phyloP scores from a whole-genome alignment of 208 protist genomes.

The Acanthamoeba divionensis region DNA sequence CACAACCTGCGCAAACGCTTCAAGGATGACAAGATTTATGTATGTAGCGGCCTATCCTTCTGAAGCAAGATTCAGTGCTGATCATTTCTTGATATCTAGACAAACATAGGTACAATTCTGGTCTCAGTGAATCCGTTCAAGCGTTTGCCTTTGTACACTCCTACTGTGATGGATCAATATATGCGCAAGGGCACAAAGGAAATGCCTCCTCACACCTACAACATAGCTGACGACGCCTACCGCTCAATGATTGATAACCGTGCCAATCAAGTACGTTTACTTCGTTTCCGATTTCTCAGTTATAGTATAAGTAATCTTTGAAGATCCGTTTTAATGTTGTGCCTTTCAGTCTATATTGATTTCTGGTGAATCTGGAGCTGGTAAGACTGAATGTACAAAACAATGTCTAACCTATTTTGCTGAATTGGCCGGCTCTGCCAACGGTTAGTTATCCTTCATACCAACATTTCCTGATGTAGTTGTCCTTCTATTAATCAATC shows the following conservation, averaged over 20 bases:
- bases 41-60: neutral
- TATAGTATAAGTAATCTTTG: neutral
- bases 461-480: too few species aligned
- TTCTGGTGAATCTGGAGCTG: constrained; percentile 48
- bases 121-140: constrained; percentile 76
- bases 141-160: constrained; percentile 68
- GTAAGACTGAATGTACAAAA: neutral
- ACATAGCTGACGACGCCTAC: constrained; percentile 68
- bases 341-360: constrained; percentile 38
- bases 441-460: too few species aligned
- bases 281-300: neutral
- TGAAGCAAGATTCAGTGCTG: neutral
- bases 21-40: constrained; percentile 1
- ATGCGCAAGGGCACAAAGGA: constrained; percentile 56
- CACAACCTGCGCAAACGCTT: constrained; percentile 39
- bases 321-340: neutral
- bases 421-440: neutral
- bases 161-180: constrained; percentile 66
- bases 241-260: neutral
- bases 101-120: constrained; percentile 74
- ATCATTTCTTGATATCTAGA: constrained; percentile 56
- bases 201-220: constrained; percentile 67
- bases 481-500: too few species aligned
- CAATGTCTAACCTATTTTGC: neutral
- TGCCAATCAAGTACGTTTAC: neutral